phyloP scores from a whole-genome alignment of 2,329 filamentous ascomycete species.

The Dothideomycetidae sp. region DNA sequence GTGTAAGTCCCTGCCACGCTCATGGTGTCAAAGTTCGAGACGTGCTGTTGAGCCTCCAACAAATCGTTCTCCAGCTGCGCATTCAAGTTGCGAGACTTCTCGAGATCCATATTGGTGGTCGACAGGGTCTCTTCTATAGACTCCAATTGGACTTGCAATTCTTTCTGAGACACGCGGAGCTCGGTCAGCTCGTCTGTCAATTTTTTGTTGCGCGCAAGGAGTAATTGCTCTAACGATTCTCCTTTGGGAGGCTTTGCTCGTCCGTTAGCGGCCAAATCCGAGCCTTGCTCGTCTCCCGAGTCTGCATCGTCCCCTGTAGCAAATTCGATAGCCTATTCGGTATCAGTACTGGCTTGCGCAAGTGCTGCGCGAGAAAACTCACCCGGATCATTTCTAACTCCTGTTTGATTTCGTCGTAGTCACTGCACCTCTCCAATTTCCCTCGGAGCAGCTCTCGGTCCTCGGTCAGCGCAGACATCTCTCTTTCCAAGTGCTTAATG shows the following conservation, averaged over 20 bases:
- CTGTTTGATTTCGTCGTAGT: constrained; percentile 93
- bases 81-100: constrained; percentile 70
- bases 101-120: constrained; percentile 69
- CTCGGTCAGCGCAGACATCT: constrained; percentile 56
- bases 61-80: constrained; percentile 86
- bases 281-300: constrained; percentile 24
- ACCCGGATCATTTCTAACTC: constrained; percentile 87
- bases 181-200: constrained; percentile 86
- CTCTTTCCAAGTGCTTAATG: constrained; percentile 65
- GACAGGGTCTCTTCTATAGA: constrained; percentile 72
- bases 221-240: constrained; percentile 77
- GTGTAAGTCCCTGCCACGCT: constrained; percentile 87
- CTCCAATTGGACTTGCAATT: constrained; percentile 68
- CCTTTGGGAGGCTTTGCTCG: constrained; percentile 39
- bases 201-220: constrained; percentile 92
- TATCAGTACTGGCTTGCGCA: constrained; percentile 10
- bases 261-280: constrained; percentile 44
- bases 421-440: constrained; percentile 77
- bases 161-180: constrained; percentile 83
- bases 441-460: constrained; percentile 67
- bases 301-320: constrained; percentile 66
- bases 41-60: constrained; percentile 71
- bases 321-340: constrained; percentile 69
- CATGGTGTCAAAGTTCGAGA: constrained; percentile 75
- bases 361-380: constrained; percentile 13